Evolutionary conservation across 2,329 filamentous ascomycete genomes (phyloP), one percentile per base, ranked within the genome.

Genomic region (Arthrobotrys sinensis): DNA sequence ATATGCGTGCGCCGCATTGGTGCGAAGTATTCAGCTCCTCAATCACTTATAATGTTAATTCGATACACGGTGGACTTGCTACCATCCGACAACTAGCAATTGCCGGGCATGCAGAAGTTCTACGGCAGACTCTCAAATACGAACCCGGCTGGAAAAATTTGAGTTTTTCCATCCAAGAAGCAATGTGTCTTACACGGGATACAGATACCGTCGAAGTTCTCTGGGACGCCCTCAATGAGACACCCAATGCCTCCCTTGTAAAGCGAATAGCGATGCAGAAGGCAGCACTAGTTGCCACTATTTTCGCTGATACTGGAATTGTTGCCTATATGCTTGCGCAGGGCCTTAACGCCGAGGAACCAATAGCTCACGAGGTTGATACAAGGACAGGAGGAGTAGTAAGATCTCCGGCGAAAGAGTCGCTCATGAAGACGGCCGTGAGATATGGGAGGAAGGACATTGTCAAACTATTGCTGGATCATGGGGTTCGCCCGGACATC

Each of bases 11-110:
- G 2, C 11, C 32, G 8, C 66, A 70, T 14, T 70, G 66, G 66
- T 50, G 21, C 12, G 66, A 52, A 16, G 12, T 70, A 19, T 63
- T 70, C 19, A 14, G 12, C 1, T 14, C 53, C 14, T 70, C 32
- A 28, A 63, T 70, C 16, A 70, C 52, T 5, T 70, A 62, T 21
- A 52, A 50, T 36, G 57, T 48, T 14, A 52, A 52, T 24, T 50
- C 19, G 14, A 63, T 70, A 52, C 36, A 52, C 11, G 46, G 16
- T 5, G 36, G 40, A 5, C 4, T 32, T 3, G 16, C 60, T 10
- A 16, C 32, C 1, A 43, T 71, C 4, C 28, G 32, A n/a, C 32
- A 53, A n/a, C 16, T 63, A n/a, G 55, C 50, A 32, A 43, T 32
- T 10, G 55, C 45, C 4, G 60, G 45, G 4, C 55, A 71, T 21